Evolutionary conservation across 768 basidiomycete genomes (phyloP).

Genomic region (Hygrophorus russula): DNA sequence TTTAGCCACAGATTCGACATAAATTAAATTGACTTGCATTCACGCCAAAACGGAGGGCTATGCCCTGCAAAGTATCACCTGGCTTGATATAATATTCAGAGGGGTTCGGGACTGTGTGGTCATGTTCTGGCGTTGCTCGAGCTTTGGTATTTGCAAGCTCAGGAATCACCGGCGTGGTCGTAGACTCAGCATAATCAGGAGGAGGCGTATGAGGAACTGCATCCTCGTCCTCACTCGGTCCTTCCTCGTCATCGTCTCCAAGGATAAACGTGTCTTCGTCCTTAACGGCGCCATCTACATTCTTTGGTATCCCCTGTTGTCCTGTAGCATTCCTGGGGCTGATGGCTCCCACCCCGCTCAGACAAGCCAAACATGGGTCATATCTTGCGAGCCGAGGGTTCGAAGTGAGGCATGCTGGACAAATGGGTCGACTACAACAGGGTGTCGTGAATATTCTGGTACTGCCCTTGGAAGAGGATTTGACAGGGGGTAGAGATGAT

Average conservation of each 20-base stretch:
- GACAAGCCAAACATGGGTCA: constrained; percentile 62
- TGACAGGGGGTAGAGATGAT: constrained; percentile 37
- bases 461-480: constrained; percentile 8
- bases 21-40: constrained; percentile 35
- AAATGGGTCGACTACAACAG: constrained; percentile 62
- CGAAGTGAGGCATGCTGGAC: constrained; percentile 38
- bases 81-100: constrained; percentile 43
- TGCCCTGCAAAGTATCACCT: constrained; percentile 53
- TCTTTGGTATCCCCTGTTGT: constrained; percentile 11
- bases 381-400: constrained; percentile 61
- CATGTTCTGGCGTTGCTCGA: too few species aligned
- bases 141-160: neutral
- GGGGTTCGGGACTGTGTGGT: constrained; percentile 4
- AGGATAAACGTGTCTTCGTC: constrained; percentile 58
- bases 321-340: constrained; percentile 6
- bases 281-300: constrained; percentile 42
- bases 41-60: constrained; percentile 47
- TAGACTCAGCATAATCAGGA: neutral
- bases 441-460: constrained; percentile 34
- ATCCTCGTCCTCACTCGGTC: constrained; percentile 7
- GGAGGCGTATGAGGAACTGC: constrained; percentile 5
- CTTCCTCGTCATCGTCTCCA: constrained; percentile 51
- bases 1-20: neutral
- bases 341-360: constrained; percentile 42
- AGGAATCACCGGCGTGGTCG: neutral